Conservation (phyloP, 1,284 basidiomycete species). For the Mycosarcoma maydis region DNA sequence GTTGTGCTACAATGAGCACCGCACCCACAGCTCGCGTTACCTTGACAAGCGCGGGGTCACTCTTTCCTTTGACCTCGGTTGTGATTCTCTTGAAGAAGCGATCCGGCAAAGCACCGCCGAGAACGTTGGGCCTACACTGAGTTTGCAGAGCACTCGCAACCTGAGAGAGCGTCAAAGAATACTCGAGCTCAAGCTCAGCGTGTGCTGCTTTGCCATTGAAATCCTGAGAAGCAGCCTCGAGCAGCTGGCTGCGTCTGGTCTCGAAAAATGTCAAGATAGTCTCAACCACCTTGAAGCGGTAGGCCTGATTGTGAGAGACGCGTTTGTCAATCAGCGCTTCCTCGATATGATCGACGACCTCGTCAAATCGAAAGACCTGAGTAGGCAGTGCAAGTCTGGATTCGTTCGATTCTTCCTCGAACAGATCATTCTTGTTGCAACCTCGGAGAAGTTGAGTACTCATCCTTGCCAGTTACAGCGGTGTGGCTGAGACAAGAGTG, state of each 20-base stretch:
- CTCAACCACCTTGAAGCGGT: conserved; percentile 17
- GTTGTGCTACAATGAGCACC: conserved; percentile 14
- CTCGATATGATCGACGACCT: conserved; percentile 5
- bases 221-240: conserved; percentile 13
- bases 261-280: conserved; percentile 15
- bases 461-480: not conserved
- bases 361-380: conserved; percentile 4
- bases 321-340: conserved; percentile 12
- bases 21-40: conserved; percentile 6
- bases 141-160: conserved; percentile 11
- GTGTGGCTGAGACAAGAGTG: not conserved
- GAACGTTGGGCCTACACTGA: not conserved
- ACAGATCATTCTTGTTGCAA: conserved; percentile 6
- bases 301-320: conserved; percentile 14
- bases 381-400: not conserved
- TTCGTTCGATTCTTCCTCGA: not conserved
- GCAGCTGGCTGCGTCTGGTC: conserved; percentile 1
- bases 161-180: conserved; percentile 11
- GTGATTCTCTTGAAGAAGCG: conserved; percentile 9
- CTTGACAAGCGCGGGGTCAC: not conserved
- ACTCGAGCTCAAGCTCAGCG: conserved; percentile 14
- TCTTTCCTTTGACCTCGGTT: not conserved
- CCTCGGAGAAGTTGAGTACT: conserved; percentile 11
- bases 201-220: conserved; percentile 8
- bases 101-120: conserved; percentile 1